These are phyloP conservation scores for Acacia pycnantha DNA, from an alignment of 331 rosid genomes.

Conservation along the genomic window DNA sequence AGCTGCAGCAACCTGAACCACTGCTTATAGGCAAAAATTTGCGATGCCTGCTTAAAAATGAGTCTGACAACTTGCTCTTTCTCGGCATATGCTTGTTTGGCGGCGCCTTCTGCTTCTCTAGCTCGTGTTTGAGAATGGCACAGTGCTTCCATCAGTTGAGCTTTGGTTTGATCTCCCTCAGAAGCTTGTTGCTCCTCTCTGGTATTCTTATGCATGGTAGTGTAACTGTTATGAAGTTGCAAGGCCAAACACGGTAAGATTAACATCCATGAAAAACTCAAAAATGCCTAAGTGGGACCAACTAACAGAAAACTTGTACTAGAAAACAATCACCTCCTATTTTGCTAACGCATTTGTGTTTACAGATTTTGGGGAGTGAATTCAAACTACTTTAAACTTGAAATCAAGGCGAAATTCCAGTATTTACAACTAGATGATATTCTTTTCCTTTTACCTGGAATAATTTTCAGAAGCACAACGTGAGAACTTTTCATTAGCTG, in stretches of 20 bases:
- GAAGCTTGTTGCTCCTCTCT: slow-evolving; percentile 31
- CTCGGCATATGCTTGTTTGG: slow-evolving; percentile 70
- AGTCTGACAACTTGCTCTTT: slow-evolving; percentile 69
- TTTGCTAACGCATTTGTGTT: background rate
- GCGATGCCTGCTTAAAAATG: slow-evolving; percentile 75
- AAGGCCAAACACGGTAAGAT: background rate
- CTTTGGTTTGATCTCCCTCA: slow-evolving; percentile 50
- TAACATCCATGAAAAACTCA: background rate
- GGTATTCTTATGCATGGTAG: slow-evolving; percentile 31
- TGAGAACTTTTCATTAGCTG: slow-evolving; percentile 29
- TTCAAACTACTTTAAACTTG: slow-evolving; percentile 16
- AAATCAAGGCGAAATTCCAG: slow-evolving; percentile 3
- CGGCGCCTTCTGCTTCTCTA: slow-evolving; percentile 83
- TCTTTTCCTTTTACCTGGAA: slow-evolving; percentile 49
- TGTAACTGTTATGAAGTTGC: slow-evolving; percentile 34
- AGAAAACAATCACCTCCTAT: background rate
- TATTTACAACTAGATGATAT: background rate
- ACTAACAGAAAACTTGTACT: background rate
- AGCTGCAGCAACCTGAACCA: slow-evolving; percentile 76
- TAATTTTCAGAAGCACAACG: slow-evolving; percentile 35
- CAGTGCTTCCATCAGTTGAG: slow-evolving; percentile 72
- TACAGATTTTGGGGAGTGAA: background rate
- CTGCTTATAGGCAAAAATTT: slow-evolving; percentile 78
- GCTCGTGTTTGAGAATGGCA: slow-evolving; percentile 95
- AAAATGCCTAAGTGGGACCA: background rate